Evolutionary conservation across 371 early-diverging fungal genomes (phyloP).

Genomic region (Blakeslea trispora): DNA sequence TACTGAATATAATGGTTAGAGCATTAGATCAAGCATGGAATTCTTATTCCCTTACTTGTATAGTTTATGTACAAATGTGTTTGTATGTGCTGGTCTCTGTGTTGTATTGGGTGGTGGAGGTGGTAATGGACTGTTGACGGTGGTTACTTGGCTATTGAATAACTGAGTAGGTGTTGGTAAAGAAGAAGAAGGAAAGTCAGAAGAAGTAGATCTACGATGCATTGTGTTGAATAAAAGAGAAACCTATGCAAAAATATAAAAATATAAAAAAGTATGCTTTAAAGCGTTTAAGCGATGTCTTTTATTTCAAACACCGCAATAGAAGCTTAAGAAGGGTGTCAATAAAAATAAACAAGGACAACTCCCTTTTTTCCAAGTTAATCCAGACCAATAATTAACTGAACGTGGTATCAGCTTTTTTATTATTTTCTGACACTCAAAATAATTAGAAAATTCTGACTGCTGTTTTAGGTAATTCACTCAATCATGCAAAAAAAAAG

Average conservation of each 20-base stretch:
- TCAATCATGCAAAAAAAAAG: no score
- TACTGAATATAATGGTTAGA: no score
- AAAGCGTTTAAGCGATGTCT: conserved; percentile 16
- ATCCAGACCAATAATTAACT: not conserved
- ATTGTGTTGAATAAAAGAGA: conserved; percentile 1
- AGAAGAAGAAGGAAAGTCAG: conserved; percentile 1
- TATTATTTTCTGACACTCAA: no score
- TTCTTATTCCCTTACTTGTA: conserved; percentile 29
- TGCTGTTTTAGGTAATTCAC: no score
- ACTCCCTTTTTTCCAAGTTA: conserved; percentile 1
- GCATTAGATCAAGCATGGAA: no score
- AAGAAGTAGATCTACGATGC: conserved; percentile 19
- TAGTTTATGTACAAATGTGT: conserved; percentile 37
- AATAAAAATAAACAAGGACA: conserved; percentile 1
- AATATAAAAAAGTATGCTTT: not conserved
- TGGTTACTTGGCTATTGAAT: no score
- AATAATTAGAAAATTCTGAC: no score
- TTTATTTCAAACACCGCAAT: conserved; percentile 11
- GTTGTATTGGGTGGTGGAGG: conserved; percentile 33
- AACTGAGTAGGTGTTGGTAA: not conserved
- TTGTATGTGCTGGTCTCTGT: conserved; percentile 19
- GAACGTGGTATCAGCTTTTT: no score
- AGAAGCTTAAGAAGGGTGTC: conserved; percentile 7
- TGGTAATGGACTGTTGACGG: conserved; percentile 4
- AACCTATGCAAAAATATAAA: conserved; percentile 11